These are phyloP conservation scores for Corylus avellana DNA, from an alignment of 306 rosid species.

Conservation along the genomic window DNA sequence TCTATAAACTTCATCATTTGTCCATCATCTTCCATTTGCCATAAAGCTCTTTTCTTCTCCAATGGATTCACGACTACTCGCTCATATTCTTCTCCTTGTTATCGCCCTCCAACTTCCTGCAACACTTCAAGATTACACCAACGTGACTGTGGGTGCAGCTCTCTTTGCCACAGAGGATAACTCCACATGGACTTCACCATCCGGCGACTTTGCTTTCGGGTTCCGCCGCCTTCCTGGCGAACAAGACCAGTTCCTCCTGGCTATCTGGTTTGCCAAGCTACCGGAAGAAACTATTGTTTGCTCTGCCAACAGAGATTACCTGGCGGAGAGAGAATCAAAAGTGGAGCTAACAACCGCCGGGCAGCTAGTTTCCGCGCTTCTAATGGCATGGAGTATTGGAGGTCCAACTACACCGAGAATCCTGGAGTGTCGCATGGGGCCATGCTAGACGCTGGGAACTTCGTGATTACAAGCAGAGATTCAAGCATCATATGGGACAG, in stretches of 20 bases:
- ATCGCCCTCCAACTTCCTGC: neutral
- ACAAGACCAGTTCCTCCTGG: neutral
- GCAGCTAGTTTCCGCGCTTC: neutral
- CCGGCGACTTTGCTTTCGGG: neutral
- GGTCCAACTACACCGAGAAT: neutral
- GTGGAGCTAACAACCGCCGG: neutral
- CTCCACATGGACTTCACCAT: slow-evolving; percentile 4
- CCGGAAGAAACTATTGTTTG: neutral
- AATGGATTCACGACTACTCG: neutral
- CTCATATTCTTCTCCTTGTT: neutral
- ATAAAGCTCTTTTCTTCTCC: neutral
- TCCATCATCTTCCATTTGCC: neutral
- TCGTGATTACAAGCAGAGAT: neutral
- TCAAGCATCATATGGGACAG: neutral
- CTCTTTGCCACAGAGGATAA: neutral
- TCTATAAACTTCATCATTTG: neutral
- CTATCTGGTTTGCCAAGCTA: slow-evolving; percentile 1
- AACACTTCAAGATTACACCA: neutral
- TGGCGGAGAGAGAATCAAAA: neutral
- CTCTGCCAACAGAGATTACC: neutral
- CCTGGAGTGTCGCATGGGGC: neutral
- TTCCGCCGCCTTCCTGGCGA: neutral
- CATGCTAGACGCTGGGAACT: neutral
- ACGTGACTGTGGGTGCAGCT: neutral
- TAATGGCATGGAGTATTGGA: neutral